These are phyloP conservation scores for Aspergillus mulundensis DNA, from an alignment of 495 filamentous ascomycete species.

Conservation along the genomic window DNA sequence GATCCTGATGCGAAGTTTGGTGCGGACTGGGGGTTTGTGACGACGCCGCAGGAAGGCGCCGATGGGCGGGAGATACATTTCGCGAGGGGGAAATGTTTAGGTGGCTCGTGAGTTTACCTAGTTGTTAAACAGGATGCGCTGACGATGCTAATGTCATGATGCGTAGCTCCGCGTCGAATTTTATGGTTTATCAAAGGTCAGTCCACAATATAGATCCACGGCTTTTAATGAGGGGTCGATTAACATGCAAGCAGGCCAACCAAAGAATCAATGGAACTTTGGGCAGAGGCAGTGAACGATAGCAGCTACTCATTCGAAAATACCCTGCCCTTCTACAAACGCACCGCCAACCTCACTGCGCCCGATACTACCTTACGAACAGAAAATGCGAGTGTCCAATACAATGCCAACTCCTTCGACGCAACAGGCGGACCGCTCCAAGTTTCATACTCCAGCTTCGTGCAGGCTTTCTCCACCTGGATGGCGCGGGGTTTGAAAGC, in stretches of 20 bases:
- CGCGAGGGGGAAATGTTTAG: conserved; percentile 34
- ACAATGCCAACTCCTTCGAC: conserved; percentile 32
- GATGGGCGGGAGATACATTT: conserved; percentile 40
- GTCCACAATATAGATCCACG: too few relatives aligned
- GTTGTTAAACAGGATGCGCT: not conserved
- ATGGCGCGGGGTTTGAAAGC: conserved; percentile 30
- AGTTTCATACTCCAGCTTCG: conserved; percentile 50
- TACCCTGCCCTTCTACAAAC: conserved; percentile 52
- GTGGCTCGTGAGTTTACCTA: conserved; percentile 31
- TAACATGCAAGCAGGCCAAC: too few relatives aligned
- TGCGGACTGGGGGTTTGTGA: conserved; percentile 49
- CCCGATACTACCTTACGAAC: conserved; percentile 23
- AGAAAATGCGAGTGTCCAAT: conserved; percentile 45
- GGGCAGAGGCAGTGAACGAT: conserved; percentile 57
- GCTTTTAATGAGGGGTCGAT: too few relatives aligned
- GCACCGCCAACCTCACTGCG: conserved; percentile 47
- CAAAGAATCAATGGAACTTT: conserved; percentile 41
- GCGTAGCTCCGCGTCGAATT: conserved; percentile 28
- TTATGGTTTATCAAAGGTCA: conserved; percentile 40
- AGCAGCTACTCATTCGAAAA: conserved; percentile 49
- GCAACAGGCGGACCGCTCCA: conserved; percentile 40
- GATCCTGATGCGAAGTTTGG: conserved; percentile 26
- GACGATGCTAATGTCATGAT: not conserved
- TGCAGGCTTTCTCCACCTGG: conserved; percentile 40
- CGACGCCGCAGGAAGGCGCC: conserved; percentile 26